Evolutionary conservation across 768 basidiomycete species (phyloP).

Genomic region (Kwoniella botswanensis): DNA sequence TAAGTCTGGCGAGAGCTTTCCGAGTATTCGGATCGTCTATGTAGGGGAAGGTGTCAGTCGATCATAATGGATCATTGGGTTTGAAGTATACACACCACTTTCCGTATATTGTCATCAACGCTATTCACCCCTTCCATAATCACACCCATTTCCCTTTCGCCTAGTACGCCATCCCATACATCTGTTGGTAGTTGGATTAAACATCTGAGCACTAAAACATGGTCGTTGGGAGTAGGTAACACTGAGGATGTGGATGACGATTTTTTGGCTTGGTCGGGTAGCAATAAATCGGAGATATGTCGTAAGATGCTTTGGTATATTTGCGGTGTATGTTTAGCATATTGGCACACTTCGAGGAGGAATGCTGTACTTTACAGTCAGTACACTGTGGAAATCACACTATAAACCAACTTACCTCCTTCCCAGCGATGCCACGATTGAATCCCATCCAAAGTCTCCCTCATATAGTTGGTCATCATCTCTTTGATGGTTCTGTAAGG

Average conservation of each 20-base stretch:
- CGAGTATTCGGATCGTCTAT: constrained; percentile 33
- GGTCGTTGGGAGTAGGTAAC: constrained; percentile 24
- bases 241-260: constrained; percentile 6
- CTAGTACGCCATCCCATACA: constrained; percentile 37
- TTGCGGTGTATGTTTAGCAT: background rate
- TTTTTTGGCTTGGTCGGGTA: background rate
- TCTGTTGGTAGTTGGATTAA: constrained; percentile 26
- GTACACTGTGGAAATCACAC: too few species aligned
- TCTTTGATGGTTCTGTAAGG: too few species aligned
- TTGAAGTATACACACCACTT: constrained; percentile 17
- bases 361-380: constrained; percentile 12
- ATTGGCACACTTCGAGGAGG: constrained; percentile 30
- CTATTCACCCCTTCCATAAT: constrained; percentile 48
- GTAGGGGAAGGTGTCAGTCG: too few species aligned
- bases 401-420: constrained; percentile 15
- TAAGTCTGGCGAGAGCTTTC: constrained; percentile 22
- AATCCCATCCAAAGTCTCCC: too few species aligned
- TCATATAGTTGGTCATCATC: too few species aligned
- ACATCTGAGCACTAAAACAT: constrained; percentile 40
- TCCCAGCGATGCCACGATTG: background rate
- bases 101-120: constrained; percentile 39
- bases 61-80: too few species aligned
- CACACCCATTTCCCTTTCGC: constrained; percentile 40
- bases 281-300: constrained; percentile 9
- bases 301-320: background rate